These are phyloP conservation scores for Metschnikowia dekortorum DNA, from an alignment of 805 yeast species.

Conservation along the genomic window DNA sequence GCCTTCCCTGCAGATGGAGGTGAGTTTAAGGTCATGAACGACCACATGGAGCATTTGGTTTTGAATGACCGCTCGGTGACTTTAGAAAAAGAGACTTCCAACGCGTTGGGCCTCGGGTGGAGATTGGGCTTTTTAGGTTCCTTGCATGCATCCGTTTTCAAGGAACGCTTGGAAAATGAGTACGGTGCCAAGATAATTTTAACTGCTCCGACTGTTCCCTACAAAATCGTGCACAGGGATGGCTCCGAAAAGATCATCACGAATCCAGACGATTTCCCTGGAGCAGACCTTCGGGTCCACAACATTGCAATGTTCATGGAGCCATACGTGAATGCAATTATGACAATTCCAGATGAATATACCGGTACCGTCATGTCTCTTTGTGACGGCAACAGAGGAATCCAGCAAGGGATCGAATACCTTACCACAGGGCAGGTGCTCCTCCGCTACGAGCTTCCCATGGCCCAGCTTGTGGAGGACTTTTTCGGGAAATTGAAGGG, in stretches of 20 bases:
- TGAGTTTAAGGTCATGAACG: conserved; percentile 85
- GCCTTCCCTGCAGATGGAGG: conserved; percentile 96
- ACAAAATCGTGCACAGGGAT: conserved; percentile 63
- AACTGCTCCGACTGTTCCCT: conserved; percentile 96
- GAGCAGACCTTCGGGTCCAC: conserved; percentile 40
- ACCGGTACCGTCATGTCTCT: conserved; percentile 81
- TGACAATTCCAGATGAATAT: conserved; percentile 88
- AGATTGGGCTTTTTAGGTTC: conserved; percentile 93
- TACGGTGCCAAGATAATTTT: conserved; percentile 89
- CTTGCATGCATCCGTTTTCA: conserved; percentile 90
- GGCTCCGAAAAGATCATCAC: conserved; percentile 65
- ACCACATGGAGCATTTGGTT: conserved; percentile 81
- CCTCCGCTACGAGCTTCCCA: conserved; percentile 74
- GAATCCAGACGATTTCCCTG: conserved; percentile 93
- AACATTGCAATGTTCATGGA: conserved; percentile 58
- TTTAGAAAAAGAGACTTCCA: conserved; percentile 83
- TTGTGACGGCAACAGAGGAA: conserved; percentile 81
- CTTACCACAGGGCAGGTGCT: conserved; percentile 76
- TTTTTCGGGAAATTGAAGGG: conserved; percentile 93
- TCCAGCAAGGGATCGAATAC: conserved; percentile 74
- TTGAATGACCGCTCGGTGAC: conserved; percentile 90
- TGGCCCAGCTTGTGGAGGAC: conserved; percentile 89
- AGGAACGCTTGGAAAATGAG: conserved; percentile 86
- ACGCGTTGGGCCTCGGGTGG: conserved; percentile 97
- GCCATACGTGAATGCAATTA: conserved; percentile 85